These are phyloP conservation scores for Pouteria campechiana DNA, from an alignment of 179 eudicot species.

Conservation along the genomic window DNA sequence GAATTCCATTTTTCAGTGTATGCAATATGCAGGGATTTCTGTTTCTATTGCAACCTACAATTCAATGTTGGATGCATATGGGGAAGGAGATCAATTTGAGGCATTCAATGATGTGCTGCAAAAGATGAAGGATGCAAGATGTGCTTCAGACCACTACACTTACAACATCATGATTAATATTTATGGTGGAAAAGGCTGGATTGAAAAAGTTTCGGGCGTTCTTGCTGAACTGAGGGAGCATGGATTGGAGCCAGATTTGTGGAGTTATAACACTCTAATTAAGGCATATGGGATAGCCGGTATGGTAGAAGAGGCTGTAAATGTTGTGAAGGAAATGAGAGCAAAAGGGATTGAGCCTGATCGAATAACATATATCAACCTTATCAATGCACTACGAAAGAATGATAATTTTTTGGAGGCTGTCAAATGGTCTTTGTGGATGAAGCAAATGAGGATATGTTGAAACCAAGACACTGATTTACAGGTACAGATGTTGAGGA, in stretches of 20 bases:
- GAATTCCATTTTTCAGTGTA: slow-evolving; percentile 41
- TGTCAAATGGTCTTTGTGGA: slow-evolving; percentile 95
- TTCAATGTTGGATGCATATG: slow-evolving; percentile 88
- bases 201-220: slow-evolving; percentile 69
- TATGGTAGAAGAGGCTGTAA: slow-evolving; percentile 84
- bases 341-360: slow-evolving; percentile 67
- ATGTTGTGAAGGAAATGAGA: slow-evolving; percentile 77
- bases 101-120: slow-evolving; percentile 53
- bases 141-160: slow-evolving; percentile 55
- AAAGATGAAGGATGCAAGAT: slow-evolving; percentile 50
- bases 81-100: slow-evolving; percentile 71
- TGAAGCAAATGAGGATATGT: slow-evolving; percentile 73
- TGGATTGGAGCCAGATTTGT: slow-evolving; percentile 67
- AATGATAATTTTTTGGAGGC: slow-evolving; percentile 85
- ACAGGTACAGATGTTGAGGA: too few relatives aligned
- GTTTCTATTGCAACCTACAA: slow-evolving; percentile 93
- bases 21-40: slow-evolving; percentile 79
- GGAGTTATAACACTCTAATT: slow-evolving; percentile 84
- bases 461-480: too few relatives aligned
- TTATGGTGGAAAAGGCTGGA: slow-evolving; percentile 86
- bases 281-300: slow-evolving; percentile 98
- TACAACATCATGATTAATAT: slow-evolving; percentile 83
- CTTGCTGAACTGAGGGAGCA: slow-evolving; percentile 58
- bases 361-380: slow-evolving; percentile 50
- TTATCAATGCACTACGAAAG: slow-evolving; percentile 53